Evolutionary conservation across 2,329 filamentous ascomycete species (phyloP).

Genomic region (Fusarium humuli): DNA sequence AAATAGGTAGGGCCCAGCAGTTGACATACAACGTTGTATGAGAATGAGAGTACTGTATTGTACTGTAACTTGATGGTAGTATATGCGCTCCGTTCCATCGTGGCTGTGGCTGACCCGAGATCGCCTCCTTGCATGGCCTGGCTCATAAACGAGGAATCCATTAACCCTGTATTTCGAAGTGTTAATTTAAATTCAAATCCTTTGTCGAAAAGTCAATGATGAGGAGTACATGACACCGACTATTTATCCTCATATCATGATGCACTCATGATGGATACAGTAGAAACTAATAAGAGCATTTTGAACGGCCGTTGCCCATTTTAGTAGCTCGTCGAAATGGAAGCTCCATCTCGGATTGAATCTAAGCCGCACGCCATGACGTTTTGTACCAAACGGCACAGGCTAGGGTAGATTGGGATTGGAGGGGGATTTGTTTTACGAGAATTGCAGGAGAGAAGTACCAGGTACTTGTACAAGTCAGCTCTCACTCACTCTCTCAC

Average conservation of each 20-base stretch:
- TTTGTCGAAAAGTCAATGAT: neutral
- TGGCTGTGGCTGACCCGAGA: slow-evolving; percentile 39
- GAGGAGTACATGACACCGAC: neutral
- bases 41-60: neutral
- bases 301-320: slow-evolving; percentile 24
- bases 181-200: neutral
- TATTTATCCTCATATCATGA: neutral
- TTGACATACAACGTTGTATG: slow-evolving; percentile 34
- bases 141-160: neutral
- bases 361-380: slow-evolving; percentile 42
- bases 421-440: slow-evolving; percentile 33
- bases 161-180: neutral
- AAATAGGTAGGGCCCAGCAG: neutral
- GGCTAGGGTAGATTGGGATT: slow-evolving; percentile 23
- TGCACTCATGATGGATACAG: neutral
- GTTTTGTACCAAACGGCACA: slow-evolving; percentile 29
- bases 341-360: slow-evolving; percentile 31
- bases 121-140: slow-evolving; percentile 30
- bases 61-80: neutral
- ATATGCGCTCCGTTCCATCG: slow-evolving; percentile 21
- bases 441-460: slow-evolving; percentile 38
- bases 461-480: slow-evolving; percentile 12
- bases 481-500: neutral
- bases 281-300: neutral
- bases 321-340: slow-evolving; percentile 8